Conservation (phyloP, 2,329 filamentous ascomycete genomes). For the Ascochyta koolunga region DNA sequence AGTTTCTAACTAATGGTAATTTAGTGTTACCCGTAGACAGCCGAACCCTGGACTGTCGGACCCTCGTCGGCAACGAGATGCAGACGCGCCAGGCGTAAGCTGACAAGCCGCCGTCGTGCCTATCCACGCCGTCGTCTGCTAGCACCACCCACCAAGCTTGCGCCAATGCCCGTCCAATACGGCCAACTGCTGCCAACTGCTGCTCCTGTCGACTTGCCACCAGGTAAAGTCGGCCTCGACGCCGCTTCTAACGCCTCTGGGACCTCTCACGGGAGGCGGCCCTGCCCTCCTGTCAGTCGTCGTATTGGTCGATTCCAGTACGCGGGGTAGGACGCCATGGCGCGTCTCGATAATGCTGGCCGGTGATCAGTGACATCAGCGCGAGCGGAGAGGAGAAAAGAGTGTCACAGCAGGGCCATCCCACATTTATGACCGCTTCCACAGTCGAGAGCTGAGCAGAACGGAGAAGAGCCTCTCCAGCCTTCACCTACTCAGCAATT, state of each 20-base stretch:
- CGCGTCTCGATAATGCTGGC: background rate
- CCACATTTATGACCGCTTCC: background rate
- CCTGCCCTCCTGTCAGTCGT: background rate
- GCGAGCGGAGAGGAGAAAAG: background rate
- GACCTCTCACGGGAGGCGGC: no score
- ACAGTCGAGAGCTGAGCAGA: no score
- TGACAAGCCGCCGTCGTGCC: background rate
- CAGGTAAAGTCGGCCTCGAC: background rate
- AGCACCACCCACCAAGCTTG: constrained; percentile 1
- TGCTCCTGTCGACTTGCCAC: constrained; percentile 6
- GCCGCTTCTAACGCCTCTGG: background rate
- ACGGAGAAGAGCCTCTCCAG: no score
- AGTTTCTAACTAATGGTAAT: no score
- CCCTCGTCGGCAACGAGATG: constrained; percentile 6
- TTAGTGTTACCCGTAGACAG: no score
- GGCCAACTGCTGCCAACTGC: constrained; percentile 4
- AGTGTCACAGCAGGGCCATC: background rate
- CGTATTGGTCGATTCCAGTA: background rate
- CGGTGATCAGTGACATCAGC: constrained; percentile 12
- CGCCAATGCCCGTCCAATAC: background rate
- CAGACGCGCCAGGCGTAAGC: background rate
- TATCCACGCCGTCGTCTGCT: background rate
- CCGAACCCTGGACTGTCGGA: background rate
- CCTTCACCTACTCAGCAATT: no score
- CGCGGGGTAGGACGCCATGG: constrained; percentile 10